Percentiles rank a stretch among this genome's conserved stretches.
phyloP scores from a whole-genome alignment of 345 rosid genomes.

The Linum trigynum region DNA sequence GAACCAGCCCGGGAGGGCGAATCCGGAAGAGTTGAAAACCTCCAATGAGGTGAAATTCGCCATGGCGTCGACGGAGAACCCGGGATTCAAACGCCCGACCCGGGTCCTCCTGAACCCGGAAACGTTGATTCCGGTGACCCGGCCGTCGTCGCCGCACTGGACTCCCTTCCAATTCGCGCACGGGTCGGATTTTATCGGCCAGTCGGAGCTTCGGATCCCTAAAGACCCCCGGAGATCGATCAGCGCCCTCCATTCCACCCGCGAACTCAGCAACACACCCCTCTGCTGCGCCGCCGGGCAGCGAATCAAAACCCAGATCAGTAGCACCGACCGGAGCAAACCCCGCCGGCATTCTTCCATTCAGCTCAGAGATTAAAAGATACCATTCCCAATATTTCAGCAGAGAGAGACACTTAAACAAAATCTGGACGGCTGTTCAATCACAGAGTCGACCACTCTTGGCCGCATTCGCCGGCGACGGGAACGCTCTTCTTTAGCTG shows the following conservation, averaged over 20 bases:
- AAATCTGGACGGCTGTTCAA: no score
- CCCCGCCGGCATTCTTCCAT: constrained; percentile 20
- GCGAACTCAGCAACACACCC: constrained; percentile 14
- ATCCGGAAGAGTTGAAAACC: constrained; percentile 22
- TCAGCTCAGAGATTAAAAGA: not conserved
- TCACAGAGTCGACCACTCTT: no score
- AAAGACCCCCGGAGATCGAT: constrained; percentile 22
- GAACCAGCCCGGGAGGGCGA: constrained; percentile 23
- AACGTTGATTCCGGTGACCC: constrained; percentile 17
- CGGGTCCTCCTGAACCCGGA: constrained; percentile 23
- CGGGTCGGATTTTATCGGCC: constrained; percentile 19
- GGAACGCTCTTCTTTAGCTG: not conserved
- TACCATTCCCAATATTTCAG: not conserved
- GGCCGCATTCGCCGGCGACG: no score
- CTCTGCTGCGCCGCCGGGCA: constrained; percentile 25
- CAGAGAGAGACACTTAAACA: no score
- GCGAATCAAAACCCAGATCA: constrained; percentile 21
- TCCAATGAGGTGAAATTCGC: constrained; percentile 17
- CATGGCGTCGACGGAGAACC: constrained; percentile 18
- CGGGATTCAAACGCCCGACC: constrained; percentile 11
- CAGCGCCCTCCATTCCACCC: constrained; percentile 17
- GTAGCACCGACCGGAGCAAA: not conserved
- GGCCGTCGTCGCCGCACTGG: constrained; percentile 16
- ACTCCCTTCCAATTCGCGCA: constrained; percentile 19
- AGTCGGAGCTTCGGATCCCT: constrained; percentile 18